phyloP scores from a whole-genome alignment of 2,329 filamentous ascomycete species.

The Cryphonectria nitschkei region DNA sequence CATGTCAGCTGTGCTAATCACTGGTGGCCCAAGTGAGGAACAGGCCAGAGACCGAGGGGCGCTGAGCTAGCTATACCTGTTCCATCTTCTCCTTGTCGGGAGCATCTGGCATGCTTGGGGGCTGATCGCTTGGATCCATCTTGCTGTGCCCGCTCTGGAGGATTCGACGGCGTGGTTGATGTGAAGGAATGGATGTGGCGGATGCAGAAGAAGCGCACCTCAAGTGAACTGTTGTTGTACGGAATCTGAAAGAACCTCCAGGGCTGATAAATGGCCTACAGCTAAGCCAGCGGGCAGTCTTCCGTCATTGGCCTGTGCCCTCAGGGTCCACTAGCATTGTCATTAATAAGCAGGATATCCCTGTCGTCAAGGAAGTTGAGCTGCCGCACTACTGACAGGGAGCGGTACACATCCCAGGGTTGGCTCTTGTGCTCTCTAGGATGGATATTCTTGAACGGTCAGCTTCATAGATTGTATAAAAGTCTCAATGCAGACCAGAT shows the following conservation, averaged over 20 bases:
- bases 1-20: background rate
- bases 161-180: background rate
- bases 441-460: background rate
- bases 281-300: background rate
- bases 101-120: constrained; percentile 49
- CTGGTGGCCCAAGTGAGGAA: constrained; percentile 6
- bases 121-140: constrained; percentile 55
- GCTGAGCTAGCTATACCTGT: constrained; percentile 43
- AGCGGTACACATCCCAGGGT: background rate
- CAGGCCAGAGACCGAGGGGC: background rate
- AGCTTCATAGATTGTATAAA: background rate
- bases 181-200: background rate
- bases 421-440: background rate
- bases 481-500: background rate
- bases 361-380: background rate
- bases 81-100: constrained; percentile 64
- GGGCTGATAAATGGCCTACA: constrained; percentile 27
- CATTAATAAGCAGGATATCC: constrained; percentile 6
- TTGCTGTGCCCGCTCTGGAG: constrained; percentile 25
- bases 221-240: constrained; percentile 4
- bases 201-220: constrained; percentile 11
- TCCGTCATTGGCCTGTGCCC: constrained; percentile 13
- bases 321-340: background rate
- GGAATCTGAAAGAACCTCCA: background rate
- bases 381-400: background rate